Base-by-base conservation (phyloP, 352 stramenopile genomes). In the Globisporangium paddicum region DNA sequence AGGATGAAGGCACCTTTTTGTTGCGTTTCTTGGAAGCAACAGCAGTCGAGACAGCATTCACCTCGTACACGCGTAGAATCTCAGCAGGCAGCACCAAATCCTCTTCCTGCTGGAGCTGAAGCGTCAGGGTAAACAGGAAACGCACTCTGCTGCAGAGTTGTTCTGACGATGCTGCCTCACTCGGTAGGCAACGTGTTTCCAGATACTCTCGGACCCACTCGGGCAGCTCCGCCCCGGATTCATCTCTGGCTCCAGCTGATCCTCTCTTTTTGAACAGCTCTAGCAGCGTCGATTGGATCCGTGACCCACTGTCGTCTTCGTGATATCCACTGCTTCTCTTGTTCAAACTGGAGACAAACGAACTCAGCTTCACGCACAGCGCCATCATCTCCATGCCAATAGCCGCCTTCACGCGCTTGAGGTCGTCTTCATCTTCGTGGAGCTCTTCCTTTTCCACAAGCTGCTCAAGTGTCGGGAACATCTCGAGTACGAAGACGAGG, bases 381-480 rank as follows among this genome's bases (percentile, higher is more conserved):
- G 67, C 64, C 19, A 83, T 62, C 23, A 89, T 48, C 41, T 91
- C 83, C 25, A 72, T 67, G n/a, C 67, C 72, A 13, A 90, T 55
- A 0, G 73, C 59, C 28, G 69, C 65, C 30, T 82, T 81, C 9
- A 76, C 72, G n/a, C 48, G 64, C 28, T 63, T 62, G 8, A 89
- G 52, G 26, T 82, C 77, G 16, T 86, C 73, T 72, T 89, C 77
- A 26, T 91, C 75, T 38, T 91, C 81, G 62, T 77, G 79, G 16
- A 91, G 53, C 53, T 89, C 73, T n/a, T 89, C 78, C 23, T 76
- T 82, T 46, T 86, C 77, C 10, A 72, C 69, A 9, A 86, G 68
- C 6, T 59, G 54, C 19, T 90, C 64, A 5, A 90, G 69, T 42
- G 57, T 69, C 8, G 76, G 76, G 5, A 85, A 75, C 55, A 71